Evolutionary conservation across 1,284 basidiomycete genomes (phyloP).

Genomic region (Ceratobasidium sp.): DNA sequence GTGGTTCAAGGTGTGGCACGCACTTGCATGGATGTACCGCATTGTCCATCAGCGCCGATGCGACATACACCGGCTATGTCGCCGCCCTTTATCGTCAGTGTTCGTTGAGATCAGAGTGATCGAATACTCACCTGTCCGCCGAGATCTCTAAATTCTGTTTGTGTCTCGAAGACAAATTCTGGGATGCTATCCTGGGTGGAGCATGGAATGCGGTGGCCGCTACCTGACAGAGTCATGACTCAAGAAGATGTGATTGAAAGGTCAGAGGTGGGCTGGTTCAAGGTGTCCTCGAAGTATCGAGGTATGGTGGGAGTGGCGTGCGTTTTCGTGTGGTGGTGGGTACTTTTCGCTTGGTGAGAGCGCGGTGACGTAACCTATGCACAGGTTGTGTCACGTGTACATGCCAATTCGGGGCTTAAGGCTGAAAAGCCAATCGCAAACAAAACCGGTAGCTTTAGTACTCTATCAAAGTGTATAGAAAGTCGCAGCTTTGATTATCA

Average conservation of each 20-base stretch:
- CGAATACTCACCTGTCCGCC: slow-evolving; percentile 14
- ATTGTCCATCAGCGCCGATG: slow-evolving; percentile 74
- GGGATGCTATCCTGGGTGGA: slow-evolving; percentile 11
- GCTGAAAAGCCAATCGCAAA: too few species aligned
- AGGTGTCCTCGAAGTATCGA: too few species aligned
- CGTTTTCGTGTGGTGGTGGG: slow-evolving; percentile 22
- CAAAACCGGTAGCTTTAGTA: too few species aligned
- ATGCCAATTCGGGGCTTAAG: too few species aligned
- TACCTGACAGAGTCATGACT: slow-evolving; percentile 26
- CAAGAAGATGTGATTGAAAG: background rate
- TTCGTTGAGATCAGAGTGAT: background rate
- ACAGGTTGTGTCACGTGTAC: too few species aligned
- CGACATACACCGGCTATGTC: slow-evolving; percentile 70
- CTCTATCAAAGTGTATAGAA: too few species aligned
- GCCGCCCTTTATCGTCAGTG: background rate
- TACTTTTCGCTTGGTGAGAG: too few species aligned
- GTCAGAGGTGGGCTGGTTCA: too few species aligned
- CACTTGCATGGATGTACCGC: slow-evolving; percentile 87
- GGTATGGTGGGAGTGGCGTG: too few species aligned
- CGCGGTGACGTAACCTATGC: too few species aligned
- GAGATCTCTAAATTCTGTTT: slow-evolving; percentile 25
- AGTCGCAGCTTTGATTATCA: background rate
- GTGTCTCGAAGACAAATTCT: slow-evolving; percentile 28
- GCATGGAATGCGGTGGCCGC: slow-evolving; percentile 39
- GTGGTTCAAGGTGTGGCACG: slow-evolving; percentile 67